Evolutionary conservation across 2,329 filamentous ascomycete genomes (phyloP), one percentile per base, ranked within the genome.

Genomic region (Colletotrichum sp.): DNA sequence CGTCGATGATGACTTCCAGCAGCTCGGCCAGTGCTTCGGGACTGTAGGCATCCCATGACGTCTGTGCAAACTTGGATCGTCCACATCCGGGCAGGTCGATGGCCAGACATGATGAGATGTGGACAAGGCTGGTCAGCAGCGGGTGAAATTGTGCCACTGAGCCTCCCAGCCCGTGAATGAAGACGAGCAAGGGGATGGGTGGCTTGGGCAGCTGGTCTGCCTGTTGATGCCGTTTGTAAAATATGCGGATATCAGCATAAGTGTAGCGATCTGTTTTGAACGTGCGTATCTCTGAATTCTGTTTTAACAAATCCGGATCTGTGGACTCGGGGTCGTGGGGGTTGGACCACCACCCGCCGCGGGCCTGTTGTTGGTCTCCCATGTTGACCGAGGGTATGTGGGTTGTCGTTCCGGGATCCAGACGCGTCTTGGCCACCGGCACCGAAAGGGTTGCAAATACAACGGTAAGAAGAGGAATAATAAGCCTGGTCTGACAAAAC

Each of bases 71-170:
- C 10, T 90, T 87, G 3, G 96, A 98, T 26, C 93, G 88, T 34
- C 97, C 97, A 80, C 96, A 98, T 52, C 97, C 97, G 2, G 97
- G 96, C 6, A 98, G 89, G 83, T 99, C 97, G 78, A 99, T 92
- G 6, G 95, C 95, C 52, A 98, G 89, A 83, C 96, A 98, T 64
- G 96, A 93, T 15, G 95, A 95, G 65, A 96, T 88, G 81, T 98
- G 95, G 67, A 94, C 91, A 64, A 99, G 89, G 83, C 95, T 97
- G 24, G 92, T 94, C 18, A 99, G 86, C 7, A 99, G 87, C 34
- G 94, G 92, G 71, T 95, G 91, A 82, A 98, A 99, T 82, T 99
- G 97, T 13, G 95, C 94, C 28, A 96, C 90, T 1, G 95, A 98
- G 65, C 97, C 97, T n/a, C 96, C 97, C 12, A 99, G 89, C 2